phyloP scores from a whole-genome alignment of 495 filamentous ascomycete species.

The Aspergillus incahuasiensis region DNA sequence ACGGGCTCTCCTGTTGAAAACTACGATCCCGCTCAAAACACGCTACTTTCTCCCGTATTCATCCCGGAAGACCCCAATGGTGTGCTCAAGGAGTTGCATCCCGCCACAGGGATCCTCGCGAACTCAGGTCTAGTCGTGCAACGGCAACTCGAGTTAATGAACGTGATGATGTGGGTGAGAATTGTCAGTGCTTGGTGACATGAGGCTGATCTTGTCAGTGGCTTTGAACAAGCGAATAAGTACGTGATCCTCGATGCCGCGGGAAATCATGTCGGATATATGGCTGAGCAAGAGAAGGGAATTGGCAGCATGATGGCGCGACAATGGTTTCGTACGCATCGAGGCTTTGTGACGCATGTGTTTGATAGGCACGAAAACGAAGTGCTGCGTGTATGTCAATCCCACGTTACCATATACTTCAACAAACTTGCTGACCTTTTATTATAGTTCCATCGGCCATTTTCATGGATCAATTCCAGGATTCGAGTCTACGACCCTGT shows the following conservation, averaged over 20 bases:
- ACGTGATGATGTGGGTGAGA: constrained; percentile 54
- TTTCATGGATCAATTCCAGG: constrained; percentile 61
- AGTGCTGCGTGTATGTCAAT: constrained; percentile 49
- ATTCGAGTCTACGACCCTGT: constrained; percentile 62
- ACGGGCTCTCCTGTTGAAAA: constrained; percentile 13
- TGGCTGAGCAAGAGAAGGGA: constrained; percentile 63
- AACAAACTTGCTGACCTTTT: neutral
- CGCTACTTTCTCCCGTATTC: constrained; percentile 49
- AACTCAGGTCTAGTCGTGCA: constrained; percentile 64
- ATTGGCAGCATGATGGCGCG: constrained; percentile 54
- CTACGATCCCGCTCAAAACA: constrained; percentile 43
- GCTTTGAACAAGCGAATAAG: constrained; percentile 69
- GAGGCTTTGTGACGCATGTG: constrained; percentile 66
- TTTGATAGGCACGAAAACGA: constrained; percentile 63
- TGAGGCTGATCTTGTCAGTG: constrained; percentile 26
- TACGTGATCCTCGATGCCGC: constrained; percentile 69
- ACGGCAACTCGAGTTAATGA: constrained; percentile 65
- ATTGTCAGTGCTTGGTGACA: neutral
- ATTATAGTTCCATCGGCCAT: constrained; percentile 62
- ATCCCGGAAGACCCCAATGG: constrained; percentile 60
- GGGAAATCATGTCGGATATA: constrained; percentile 63
- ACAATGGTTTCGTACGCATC: constrained; percentile 61
- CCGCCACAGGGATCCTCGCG: constrained; percentile 52
- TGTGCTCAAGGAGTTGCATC: constrained; percentile 58
- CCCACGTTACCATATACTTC: neutral